phyloP scores from a whole-genome alignment of 2,329 filamentous ascomycete genomes.

The Colletotrichum viniferum region DNA sequence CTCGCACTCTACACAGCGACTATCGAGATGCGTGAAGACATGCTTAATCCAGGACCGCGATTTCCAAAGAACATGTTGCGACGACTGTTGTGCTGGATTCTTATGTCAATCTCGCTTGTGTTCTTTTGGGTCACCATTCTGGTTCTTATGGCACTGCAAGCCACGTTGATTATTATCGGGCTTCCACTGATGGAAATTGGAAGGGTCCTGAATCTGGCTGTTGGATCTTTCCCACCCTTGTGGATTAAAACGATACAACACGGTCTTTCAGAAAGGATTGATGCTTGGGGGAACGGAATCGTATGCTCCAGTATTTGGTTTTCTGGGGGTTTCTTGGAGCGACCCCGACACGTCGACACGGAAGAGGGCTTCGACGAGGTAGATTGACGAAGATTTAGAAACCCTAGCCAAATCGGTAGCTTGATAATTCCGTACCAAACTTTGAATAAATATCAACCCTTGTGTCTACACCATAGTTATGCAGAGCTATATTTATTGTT shows the following conservation, averaged over 20 bases:
- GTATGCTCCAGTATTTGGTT: background rate
- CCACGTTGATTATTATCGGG: background rate
- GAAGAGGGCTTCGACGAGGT: background rate
- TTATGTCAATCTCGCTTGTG: background rate
- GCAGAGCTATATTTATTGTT: accelerated
- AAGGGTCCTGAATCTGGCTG: background rate
- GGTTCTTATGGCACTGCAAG: background rate
- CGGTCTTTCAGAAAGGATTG: background rate
- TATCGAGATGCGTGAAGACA: background rate
- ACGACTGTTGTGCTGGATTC: background rate
- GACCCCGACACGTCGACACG: background rate
- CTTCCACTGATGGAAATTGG: background rate
- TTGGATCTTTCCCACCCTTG: background rate
- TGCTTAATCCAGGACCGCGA: background rate
- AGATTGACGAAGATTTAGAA: background rate
- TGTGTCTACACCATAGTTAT: background rate
- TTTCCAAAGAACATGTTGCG: background rate
- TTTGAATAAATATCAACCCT: background rate
- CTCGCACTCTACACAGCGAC: background rate
- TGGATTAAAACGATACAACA: background rate
- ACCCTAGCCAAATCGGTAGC: background rate
- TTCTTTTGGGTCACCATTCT: background rate
- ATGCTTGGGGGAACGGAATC: background rate
- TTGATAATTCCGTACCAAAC: background rate
- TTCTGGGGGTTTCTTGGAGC: background rate